Percentiles rank a stretch among this genome's conserved stretches.
Evolutionary conservation across 441 rosid species (phyloP).

Genomic region (Pelargonium fulgidum): DNA sequence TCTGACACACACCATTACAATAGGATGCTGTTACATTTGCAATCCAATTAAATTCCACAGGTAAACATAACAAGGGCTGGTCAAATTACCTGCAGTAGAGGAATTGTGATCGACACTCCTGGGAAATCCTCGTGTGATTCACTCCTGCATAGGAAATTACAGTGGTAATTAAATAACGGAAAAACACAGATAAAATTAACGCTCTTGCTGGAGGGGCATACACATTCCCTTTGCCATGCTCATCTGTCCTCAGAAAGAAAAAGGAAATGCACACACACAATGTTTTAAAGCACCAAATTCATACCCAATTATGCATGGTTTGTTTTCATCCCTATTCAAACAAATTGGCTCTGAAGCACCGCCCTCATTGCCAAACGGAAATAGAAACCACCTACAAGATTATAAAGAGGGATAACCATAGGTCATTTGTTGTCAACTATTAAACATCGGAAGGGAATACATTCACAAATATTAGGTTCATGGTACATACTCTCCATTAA

Average conservation of each 20-base stretch:
- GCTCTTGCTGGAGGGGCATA: too few species aligned
- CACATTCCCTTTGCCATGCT: too few species aligned
- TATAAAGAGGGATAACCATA: slow-evolving; percentile 2
- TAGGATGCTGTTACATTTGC: background rate
- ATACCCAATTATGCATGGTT: slow-evolving; percentile 63
- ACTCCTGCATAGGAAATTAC: slow-evolving; percentile 40
- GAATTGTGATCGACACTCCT: slow-evolving; percentile 45
- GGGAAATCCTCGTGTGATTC: slow-evolving; percentile 42
- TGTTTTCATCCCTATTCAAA: slow-evolving; percentile 53
- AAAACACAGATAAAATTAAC: too few species aligned
- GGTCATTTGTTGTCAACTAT: background rate
- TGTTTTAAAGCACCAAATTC: slow-evolving; percentile 4
- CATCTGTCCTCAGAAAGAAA: background rate
- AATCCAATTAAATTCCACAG: background rate
- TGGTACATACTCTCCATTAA: slow-evolving; percentile 65
- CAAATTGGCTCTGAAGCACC: slow-evolving; percentile 41
- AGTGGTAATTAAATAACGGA: background rate
- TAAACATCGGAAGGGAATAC: background rate
- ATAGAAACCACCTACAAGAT: slow-evolving; percentile 59
- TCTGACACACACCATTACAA: slow-evolving; percentile 28
- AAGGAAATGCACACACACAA: background rate
- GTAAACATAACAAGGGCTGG: background rate
- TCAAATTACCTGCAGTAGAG: slow-evolving; percentile 48
- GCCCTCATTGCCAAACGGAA: slow-evolving; percentile 44
- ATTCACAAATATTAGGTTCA: slow-evolving; percentile 10